These are phyloP conservation scores for Stagonosporopsis vannaccii DNA, from an alignment of 2,329 filamentous ascomycete species.

Conservation along the genomic window DNA sequence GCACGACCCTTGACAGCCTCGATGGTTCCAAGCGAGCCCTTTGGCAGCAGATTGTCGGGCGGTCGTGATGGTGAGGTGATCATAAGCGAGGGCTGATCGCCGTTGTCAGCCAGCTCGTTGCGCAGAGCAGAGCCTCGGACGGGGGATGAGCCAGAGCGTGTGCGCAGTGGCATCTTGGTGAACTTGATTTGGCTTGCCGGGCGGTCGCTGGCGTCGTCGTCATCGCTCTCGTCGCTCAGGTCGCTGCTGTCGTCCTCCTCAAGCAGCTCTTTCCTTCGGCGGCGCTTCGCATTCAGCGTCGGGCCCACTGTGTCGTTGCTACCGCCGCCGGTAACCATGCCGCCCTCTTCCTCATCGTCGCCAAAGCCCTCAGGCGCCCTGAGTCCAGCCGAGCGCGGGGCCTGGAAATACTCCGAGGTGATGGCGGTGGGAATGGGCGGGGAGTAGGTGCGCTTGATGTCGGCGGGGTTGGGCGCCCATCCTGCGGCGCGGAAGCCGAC, in stretches of 20 bases:
- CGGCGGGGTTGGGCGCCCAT: constrained; percentile 76
- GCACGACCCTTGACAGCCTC: constrained; percentile 74
- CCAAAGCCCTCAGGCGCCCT: constrained; percentile 63
- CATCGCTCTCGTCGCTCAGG: constrained; percentile 83
- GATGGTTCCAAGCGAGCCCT: constrained; percentile 75
- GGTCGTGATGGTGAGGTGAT: constrained; percentile 63
- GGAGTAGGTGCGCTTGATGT: constrained; percentile 84
- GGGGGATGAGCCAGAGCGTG: constrained; percentile 87
- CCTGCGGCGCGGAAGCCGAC: constrained; percentile 83
- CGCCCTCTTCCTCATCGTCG: constrained; percentile 74
- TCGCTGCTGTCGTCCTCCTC: constrained; percentile 88
- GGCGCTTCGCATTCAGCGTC: constrained; percentile 68
- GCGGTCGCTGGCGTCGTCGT: constrained; percentile 68
- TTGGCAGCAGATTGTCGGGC: constrained; percentile 58
- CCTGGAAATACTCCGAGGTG: constrained; percentile 84
- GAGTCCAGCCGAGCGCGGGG: constrained; percentile 66
- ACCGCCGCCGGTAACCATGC: constrained; percentile 72
- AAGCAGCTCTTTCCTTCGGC: constrained; percentile 74
- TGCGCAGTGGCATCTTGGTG: constrained; percentile 89
- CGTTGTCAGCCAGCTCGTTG: constrained; percentile 60
- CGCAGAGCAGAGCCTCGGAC: constrained; percentile 61
- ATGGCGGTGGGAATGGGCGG: constrained; percentile 85
- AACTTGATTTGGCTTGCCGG: constrained; percentile 93
- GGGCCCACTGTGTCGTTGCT: constrained; percentile 73
- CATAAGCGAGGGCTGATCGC: constrained; percentile 61